Evolutionary conservation across 2,329 filamentous ascomycete species (phyloP).

Genomic region (Fonsecaea monophora): DNA sequence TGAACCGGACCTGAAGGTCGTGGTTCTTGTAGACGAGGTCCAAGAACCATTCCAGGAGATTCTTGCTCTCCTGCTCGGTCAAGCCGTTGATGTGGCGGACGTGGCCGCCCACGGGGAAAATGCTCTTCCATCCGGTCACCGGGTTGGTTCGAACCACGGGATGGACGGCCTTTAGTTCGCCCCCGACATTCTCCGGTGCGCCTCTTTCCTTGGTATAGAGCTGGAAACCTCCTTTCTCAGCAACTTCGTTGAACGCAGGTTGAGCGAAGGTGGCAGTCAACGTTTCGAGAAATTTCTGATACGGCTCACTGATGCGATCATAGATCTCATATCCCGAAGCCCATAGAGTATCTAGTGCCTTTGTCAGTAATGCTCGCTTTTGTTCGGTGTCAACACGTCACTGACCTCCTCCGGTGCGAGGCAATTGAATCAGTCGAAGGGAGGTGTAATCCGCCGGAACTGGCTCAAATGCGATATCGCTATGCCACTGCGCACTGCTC

Average conservation of each 20-base stretch:
- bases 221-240: slow-evolving; percentile 42
- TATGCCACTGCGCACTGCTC: slow-evolving; percentile 57
- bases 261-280: slow-evolving; percentile 64
- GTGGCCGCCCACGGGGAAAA: slow-evolving; percentile 56
- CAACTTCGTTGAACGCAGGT: slow-evolving; percentile 58
- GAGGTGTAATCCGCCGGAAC: slow-evolving; percentile 69
- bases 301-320: slow-evolving; percentile 62
- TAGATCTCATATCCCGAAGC: slow-evolving; percentile 72
- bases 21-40: slow-evolving; percentile 56
- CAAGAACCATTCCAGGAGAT: slow-evolving; percentile 53
- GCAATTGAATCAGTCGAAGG: slow-evolving; percentile 64
- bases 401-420: slow-evolving; percentile 55
- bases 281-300: slow-evolving; percentile 64
- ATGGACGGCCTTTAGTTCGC: slow-evolving; percentile 58
- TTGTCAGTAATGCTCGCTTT: neutral
- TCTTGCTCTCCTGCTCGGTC: slow-evolving; percentile 51
- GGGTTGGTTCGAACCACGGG: slow-evolving; percentile 68
- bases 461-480: slow-evolving; percentile 70
- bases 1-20: slow-evolving; percentile 58
- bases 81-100: slow-evolving; percentile 54
- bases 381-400: neutral
- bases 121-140: slow-evolving; percentile 68
- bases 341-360: slow-evolving; percentile 64
- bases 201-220: slow-evolving; percentile 57
- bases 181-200: slow-evolving; percentile 62